A percentile compares a stretch with the other conserved stretches of the same genome.
phyloP scores from a whole-genome alignment of 345 rosid genomes.

The Brassica incana region DNA sequence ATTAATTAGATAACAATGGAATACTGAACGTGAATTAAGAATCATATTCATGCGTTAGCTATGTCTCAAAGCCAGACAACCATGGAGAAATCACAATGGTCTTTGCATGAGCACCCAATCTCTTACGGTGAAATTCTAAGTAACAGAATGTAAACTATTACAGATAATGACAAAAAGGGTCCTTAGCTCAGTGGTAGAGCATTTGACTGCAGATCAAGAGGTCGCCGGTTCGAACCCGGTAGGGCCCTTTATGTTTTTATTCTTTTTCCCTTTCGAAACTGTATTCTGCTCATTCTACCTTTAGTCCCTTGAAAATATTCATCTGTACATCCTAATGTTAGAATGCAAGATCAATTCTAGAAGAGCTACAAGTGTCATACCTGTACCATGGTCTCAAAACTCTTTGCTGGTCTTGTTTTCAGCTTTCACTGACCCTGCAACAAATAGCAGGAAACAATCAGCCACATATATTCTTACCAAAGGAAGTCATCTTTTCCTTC shows the following conservation, averaged over 20 bases:
- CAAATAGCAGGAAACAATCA: background rate
- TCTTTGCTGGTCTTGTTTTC: background rate
- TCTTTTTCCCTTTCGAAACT: background rate
- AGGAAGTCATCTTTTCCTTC: background rate
- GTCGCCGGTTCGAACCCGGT: slow-evolving; percentile 58
- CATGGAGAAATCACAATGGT: background rate
- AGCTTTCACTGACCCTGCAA: background rate
- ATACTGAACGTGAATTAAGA: background rate
- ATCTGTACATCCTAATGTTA: background rate
- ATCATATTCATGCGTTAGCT: background rate
- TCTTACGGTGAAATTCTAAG: background rate
- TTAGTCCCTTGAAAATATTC: background rate
- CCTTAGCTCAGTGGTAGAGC: slow-evolving; percentile 88
- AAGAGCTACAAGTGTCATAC: background rate
- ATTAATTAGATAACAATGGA: background rate
- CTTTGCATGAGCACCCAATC: background rate
- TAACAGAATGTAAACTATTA: background rate
- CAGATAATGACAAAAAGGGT: slow-evolving; percentile 37
- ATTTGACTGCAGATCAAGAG: slow-evolving; percentile 85
- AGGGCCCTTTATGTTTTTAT: slow-evolving; percentile 15
- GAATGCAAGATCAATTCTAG: background rate
- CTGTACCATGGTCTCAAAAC: background rate
- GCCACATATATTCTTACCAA: background rate
- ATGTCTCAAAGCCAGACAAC: background rate
- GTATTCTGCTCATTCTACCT: background rate